Evolutionary conservation across 2,329 filamentous ascomycete species (phyloP).

Genomic region (Aspergillus udagawae): DNA sequence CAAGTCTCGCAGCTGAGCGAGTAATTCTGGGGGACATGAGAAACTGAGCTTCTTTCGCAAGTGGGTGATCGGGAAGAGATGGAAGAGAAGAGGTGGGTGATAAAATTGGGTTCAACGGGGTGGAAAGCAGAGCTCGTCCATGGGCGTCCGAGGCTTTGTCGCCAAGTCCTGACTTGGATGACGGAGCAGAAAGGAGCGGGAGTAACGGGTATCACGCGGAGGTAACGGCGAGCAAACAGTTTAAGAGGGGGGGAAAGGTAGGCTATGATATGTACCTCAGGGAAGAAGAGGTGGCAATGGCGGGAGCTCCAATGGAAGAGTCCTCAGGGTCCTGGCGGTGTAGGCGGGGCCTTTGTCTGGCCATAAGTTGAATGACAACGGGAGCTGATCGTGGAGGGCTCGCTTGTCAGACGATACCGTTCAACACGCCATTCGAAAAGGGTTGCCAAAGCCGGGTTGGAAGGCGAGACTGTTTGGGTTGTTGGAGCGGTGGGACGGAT

Average conservation of each 20-base stretch:
- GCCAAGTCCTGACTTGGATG: background rate
- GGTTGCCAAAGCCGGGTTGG: slow-evolving; percentile 15
- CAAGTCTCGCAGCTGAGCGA: slow-evolving; percentile 89
- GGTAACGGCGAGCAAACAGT: slow-evolving; percentile 1
- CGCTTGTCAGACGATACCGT: slow-evolving; percentile 30
- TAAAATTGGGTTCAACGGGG: slow-evolving; percentile 1
- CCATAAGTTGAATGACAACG: slow-evolving; percentile 42
- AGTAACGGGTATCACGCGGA: background rate
- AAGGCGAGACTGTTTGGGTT: slow-evolving; percentile 14
- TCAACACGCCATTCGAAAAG: slow-evolving; percentile 42
- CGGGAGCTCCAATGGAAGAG: slow-evolving; percentile 31
- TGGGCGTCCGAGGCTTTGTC: background rate
- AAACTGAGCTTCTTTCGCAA: slow-evolving; percentile 40
- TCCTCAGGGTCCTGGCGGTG: slow-evolving; percentile 43
- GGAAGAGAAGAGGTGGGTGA: slow-evolving; percentile 6
- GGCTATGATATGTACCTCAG: slow-evolving; percentile 34
- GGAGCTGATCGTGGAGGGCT: slow-evolving; percentile 26
- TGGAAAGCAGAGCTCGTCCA: slow-evolving; percentile 2
- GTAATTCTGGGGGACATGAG: slow-evolving; percentile 97
- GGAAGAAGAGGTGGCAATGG: slow-evolving; percentile 26
- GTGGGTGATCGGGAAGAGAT: slow-evolving; percentile 6
- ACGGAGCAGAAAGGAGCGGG: background rate
- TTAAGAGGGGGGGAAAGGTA: slow-evolving; percentile 13
- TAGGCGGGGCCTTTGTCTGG: slow-evolving; percentile 43
- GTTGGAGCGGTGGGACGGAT: background rate